These are phyloP conservation scores for Berkeleyomyces basicola DNA, from an alignment of 2,329 filamentous ascomycete species.

Conservation along the genomic window DNA sequence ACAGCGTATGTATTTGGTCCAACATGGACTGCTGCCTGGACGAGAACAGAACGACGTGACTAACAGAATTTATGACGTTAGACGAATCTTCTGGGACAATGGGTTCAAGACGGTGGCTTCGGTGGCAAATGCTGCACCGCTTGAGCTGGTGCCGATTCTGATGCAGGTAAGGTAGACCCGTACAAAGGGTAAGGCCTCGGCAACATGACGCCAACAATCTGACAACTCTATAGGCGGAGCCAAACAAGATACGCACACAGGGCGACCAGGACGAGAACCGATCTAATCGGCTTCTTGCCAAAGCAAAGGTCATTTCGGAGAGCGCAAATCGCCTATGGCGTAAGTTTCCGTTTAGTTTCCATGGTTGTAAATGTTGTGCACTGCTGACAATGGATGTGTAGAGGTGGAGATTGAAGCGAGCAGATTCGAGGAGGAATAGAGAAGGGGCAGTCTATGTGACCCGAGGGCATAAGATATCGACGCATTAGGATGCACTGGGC, in stretches of 20 bases:
- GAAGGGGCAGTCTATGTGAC: neutral
- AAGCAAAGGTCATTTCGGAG: constrained; percentile 50
- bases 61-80: constrained; percentile 13
- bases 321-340: constrained; percentile 56
- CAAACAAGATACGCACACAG: constrained; percentile 43
- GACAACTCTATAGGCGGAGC: constrained; percentile 37
- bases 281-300: constrained; percentile 47
- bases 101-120: constrained; percentile 52
- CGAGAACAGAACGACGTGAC: neutral
- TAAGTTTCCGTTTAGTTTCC: constrained; percentile 23
- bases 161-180: constrained; percentile 38
- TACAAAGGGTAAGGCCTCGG: neutral
- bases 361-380: neutral
- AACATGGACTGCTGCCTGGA: neutral
- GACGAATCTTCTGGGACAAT: constrained; percentile 55
- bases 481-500: no score
- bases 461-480: no score
- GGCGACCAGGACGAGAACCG: constrained; percentile 37
- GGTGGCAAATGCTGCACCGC: constrained; percentile 51
- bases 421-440: neutral
- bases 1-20: constrained; percentile 36
- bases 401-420: neutral
- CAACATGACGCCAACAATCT: neutral
- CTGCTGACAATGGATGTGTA: neutral
- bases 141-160: constrained; percentile 53